These are phyloP conservation scores for Rhododendron henanense DNA, from an alignment of 148 eudicot genomes.

Conservation along the genomic window DNA sequence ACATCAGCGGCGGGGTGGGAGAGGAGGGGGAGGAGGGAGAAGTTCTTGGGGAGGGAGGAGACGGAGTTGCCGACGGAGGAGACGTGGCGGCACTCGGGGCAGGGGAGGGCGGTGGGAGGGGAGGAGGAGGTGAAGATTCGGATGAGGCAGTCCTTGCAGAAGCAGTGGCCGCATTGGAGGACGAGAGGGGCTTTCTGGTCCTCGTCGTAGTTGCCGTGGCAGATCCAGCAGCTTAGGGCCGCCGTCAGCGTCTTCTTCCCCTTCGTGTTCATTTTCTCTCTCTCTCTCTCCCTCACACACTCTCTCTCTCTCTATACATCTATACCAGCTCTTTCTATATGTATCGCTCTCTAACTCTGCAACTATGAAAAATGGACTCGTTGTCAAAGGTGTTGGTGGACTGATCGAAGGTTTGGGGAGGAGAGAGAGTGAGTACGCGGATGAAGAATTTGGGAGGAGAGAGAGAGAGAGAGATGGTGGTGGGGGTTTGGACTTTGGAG, in stretches of 20 bases:
- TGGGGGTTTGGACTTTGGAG: not conserved
- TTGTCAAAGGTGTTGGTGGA: not conserved
- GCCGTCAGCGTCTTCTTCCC: constrained; percentile 31
- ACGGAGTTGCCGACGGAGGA: constrained; percentile 85
- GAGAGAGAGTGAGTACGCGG: not conserved
- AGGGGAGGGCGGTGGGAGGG: constrained; percentile 47
- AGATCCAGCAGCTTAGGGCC: constrained; percentile 69
- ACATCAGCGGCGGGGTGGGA: not conserved
- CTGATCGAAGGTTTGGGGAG: not conserved
- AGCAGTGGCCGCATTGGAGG: constrained; percentile 90
- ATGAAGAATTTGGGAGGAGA: not conserved
- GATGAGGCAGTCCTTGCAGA: constrained; percentile 72
- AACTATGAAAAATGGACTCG: not conserved
- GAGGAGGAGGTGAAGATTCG: constrained; percentile 57
- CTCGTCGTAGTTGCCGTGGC: constrained; percentile 71
- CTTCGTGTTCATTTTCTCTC: not conserved
- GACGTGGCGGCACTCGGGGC: constrained; percentile 84
- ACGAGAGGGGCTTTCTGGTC: constrained; percentile 61
- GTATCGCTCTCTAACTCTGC: not conserved
- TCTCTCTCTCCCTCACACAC: not conserved
- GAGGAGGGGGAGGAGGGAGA: constrained; percentile 47
- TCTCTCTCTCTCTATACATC: constrained; percentile 2
- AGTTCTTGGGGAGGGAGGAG: constrained; percentile 62
- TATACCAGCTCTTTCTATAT: not conserved
- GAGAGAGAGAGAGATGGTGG: not conserved